These are phyloP conservation scores for Dryadomyces quercivorus DNA, from an alignment of 2,329 filamentous ascomycete species.

Conservation along the genomic window DNA sequence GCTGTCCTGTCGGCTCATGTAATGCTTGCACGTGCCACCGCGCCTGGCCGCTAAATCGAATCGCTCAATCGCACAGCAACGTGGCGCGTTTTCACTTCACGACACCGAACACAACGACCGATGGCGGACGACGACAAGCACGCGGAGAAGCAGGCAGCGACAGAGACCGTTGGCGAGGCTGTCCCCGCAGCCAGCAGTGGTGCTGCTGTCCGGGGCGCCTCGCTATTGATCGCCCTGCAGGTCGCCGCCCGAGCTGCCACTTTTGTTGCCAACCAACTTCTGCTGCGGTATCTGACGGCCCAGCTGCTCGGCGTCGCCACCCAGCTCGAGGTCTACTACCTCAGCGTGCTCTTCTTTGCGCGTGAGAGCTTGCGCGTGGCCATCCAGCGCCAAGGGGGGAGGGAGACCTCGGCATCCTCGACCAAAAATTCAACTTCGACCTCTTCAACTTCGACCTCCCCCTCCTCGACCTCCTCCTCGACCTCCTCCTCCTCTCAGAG, in stretches of 20 bases:
- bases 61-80: neutral
- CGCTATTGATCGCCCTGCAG: slow-evolving; percentile 79
- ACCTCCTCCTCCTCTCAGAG: slow-evolving; percentile 48
- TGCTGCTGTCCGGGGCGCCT: slow-evolving; percentile 51
- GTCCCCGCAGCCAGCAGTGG: neutral
- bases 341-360: slow-evolving; percentile 89
- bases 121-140: neutral
- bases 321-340: slow-evolving; percentile 85
- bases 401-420: slow-evolving; percentile 7
- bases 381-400: slow-evolving; percentile 60
- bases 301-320: slow-evolving; percentile 73
- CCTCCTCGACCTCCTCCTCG: neutral
- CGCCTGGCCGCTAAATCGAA: neutral
- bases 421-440: no score
- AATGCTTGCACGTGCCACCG: neutral
- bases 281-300: slow-evolving; percentile 80
- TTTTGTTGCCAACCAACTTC: slow-evolving; percentile 81
- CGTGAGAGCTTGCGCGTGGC: slow-evolving; percentile 86
- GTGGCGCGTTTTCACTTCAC: slow-evolving; percentile 2
- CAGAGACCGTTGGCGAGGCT: neutral
- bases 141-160: neutral
- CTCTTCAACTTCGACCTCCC: no score
- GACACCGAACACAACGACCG: neutral
- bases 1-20: no score
- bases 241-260: slow-evolving; percentile 77